Conservation (phyloP, 306 rosid genomes). For the Aeschynomene evenia region DNA sequence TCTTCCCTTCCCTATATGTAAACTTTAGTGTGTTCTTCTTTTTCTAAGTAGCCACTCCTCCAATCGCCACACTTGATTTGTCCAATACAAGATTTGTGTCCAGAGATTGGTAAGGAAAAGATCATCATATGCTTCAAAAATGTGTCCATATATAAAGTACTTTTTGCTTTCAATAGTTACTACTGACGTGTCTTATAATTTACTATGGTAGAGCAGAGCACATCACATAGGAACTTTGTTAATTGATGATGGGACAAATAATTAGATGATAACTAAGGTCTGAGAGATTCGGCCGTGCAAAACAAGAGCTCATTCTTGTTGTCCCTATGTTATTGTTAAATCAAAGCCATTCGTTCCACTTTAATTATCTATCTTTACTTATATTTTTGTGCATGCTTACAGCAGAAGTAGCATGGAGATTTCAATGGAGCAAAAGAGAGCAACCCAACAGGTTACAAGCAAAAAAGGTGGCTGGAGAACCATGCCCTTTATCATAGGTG, state of each 20-base stretch:
- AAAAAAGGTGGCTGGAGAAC: constrained; percentile 73
- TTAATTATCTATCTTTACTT: background rate
- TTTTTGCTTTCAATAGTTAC: background rate
- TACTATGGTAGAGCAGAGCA: background rate
- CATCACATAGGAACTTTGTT: background rate
- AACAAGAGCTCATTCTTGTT: constrained; percentile 21
- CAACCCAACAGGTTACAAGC: constrained; percentile 25
- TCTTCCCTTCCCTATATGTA: background rate
- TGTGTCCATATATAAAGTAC: background rate
- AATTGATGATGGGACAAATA: background rate
- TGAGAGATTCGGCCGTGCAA: background rate
- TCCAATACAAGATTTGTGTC: background rate
- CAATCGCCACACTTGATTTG: background rate
- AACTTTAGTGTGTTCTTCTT: background rate
- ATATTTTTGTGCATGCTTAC: constrained; percentile 2
- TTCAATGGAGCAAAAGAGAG: constrained; percentile 39
- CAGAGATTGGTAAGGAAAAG: constrained; percentile 1
- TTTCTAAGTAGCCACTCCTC: background rate
- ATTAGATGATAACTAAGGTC: constrained; percentile 27
- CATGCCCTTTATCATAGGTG: constrained; percentile 82
- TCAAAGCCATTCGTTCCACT: background rate
- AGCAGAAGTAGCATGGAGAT: constrained; percentile 39
- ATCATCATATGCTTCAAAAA: background rate
- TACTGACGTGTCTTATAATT: background rate
- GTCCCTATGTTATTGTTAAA: constrained; percentile 19